phyloP scores from a whole-genome alignment of 345 rosid species.

The Kernera saxatilis region DNA sequence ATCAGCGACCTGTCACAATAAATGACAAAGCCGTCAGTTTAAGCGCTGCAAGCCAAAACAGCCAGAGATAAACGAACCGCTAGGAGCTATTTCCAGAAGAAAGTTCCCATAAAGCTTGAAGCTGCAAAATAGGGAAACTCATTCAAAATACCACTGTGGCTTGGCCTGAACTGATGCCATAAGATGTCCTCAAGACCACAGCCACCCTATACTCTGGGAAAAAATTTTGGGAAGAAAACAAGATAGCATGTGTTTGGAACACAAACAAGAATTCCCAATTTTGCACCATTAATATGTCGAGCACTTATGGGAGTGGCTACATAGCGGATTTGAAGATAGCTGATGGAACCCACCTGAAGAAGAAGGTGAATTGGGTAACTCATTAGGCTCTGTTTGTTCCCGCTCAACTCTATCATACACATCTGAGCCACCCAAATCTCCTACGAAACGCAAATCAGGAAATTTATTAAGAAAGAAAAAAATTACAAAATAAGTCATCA shows the following conservation, averaged over 20 bases:
- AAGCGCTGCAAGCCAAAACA: slow-evolving; percentile 50
- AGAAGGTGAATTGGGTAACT: slow-evolving; percentile 91
- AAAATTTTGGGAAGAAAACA: slow-evolving; percentile 49
- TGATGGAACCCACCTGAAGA: slow-evolving; percentile 99
- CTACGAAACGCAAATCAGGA: slow-evolving; percentile 27
- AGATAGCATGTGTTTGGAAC: slow-evolving; percentile 42
- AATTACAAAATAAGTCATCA: background rate
- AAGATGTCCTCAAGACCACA: slow-evolving; percentile 65
- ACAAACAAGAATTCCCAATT: slow-evolving; percentile 39
- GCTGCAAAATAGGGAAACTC: slow-evolving; percentile 65
- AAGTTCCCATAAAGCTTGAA: slow-evolving; percentile 58
- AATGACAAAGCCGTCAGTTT: slow-evolving; percentile 56
- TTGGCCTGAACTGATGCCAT: slow-evolving; percentile 63
- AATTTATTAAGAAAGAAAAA: background rate
- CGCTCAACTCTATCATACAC: slow-evolving; percentile 50
- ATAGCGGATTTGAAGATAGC: slow-evolving; percentile 84
- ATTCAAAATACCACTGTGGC: slow-evolving; percentile 60
- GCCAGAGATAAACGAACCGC: slow-evolving; percentile 97
- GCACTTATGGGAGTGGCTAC: slow-evolving; percentile 65
- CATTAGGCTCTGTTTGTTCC: slow-evolving; percentile 53
- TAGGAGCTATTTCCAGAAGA: slow-evolving; percentile 51
- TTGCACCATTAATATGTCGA: slow-evolving; percentile 57
- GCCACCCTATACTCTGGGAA: slow-evolving; percentile 69
- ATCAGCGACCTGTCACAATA: slow-evolving; percentile 61
- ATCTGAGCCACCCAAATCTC: slow-evolving; percentile 92